phyloP scores from a whole-genome alignment of 1,139 yeast species.

The Taphrina sp. region DNA sequence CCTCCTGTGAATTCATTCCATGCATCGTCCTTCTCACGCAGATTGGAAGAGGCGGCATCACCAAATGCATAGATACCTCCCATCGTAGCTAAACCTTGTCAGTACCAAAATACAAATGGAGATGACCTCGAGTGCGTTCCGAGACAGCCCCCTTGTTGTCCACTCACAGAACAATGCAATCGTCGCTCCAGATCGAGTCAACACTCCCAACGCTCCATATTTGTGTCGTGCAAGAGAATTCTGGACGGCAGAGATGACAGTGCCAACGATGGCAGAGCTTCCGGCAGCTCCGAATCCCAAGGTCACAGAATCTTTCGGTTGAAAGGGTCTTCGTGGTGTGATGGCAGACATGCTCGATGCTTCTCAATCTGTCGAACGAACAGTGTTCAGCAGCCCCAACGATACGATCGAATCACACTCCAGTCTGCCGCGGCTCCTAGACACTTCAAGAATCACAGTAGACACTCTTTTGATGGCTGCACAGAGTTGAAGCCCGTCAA shows the following conservation, averaged over 20 bases:
- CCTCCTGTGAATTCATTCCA: constrained; percentile 54
- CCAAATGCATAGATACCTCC: constrained; percentile 49
- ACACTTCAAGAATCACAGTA: too few relatives aligned
- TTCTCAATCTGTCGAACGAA: too few relatives aligned
- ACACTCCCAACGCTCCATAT: constrained; percentile 40
- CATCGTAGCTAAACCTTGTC: constrained; percentile 40
- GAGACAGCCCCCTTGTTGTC: background rate
- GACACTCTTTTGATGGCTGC: too few relatives aligned
- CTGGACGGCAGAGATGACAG: constrained; percentile 47
- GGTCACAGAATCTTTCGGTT: constrained; percentile 47
- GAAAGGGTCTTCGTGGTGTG: constrained; percentile 28
- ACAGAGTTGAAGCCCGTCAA: too few relatives aligned
- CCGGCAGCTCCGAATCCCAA: constrained; percentile 48
- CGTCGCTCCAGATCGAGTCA: constrained; percentile 42
- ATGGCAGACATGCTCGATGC: constrained; percentile 16
- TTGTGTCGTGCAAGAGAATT: constrained; percentile 44
- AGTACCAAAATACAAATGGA: background rate
- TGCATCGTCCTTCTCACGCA: constrained; percentile 50
- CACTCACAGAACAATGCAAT: constrained; percentile 36
- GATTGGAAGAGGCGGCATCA: constrained; percentile 48
- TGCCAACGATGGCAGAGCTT: constrained; percentile 48
- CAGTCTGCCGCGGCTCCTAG: too few relatives aligned
- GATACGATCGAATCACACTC: too few relatives aligned
- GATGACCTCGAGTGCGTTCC: constrained; percentile 10
- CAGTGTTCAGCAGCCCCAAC: too few relatives aligned